phyloP scores from a whole-genome alignment of 2,329 filamentous ascomycete genomes.

The Alternaria panax region DNA sequence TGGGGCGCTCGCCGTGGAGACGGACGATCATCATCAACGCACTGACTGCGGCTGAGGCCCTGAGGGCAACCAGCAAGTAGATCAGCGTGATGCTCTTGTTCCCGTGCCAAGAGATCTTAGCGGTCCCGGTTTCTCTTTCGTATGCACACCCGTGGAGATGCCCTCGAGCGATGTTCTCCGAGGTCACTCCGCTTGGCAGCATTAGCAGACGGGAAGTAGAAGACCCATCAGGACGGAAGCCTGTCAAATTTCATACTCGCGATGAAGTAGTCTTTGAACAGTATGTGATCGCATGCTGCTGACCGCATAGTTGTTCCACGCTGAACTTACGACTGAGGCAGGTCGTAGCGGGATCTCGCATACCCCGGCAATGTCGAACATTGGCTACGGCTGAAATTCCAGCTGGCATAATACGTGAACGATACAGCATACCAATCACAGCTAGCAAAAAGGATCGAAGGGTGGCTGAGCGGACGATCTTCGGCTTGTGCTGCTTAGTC shows the following conservation, averaged over 20 bases:
- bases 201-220: constrained; percentile 4
- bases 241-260: background rate
- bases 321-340: background rate
- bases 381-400: background rate
- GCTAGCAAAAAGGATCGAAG: constrained; percentile 1
- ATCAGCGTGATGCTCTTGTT: constrained; percentile 8
- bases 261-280: background rate
- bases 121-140: constrained; percentile 11
- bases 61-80: background rate
- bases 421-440: background rate
- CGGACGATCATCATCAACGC: constrained; percentile 3
- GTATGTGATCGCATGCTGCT: background rate
- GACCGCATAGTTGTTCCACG: too few relatives aligned
- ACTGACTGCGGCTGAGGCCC: background rate
- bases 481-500: constrained; percentile 5
- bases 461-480: constrained; percentile 11
- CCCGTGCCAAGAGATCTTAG: constrained; percentile 14
- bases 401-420: background rate
- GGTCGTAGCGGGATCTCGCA: background rate
- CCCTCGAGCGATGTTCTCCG: constrained; percentile 4
- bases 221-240: background rate
- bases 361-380: background rate
- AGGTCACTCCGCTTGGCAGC: background rate
- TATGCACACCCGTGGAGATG: background rate
- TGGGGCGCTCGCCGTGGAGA: background rate